phyloP scores from a whole-genome alignment of 2,329 filamentous ascomycete species.

The Ophiosphaerella herpotricha region DNA sequence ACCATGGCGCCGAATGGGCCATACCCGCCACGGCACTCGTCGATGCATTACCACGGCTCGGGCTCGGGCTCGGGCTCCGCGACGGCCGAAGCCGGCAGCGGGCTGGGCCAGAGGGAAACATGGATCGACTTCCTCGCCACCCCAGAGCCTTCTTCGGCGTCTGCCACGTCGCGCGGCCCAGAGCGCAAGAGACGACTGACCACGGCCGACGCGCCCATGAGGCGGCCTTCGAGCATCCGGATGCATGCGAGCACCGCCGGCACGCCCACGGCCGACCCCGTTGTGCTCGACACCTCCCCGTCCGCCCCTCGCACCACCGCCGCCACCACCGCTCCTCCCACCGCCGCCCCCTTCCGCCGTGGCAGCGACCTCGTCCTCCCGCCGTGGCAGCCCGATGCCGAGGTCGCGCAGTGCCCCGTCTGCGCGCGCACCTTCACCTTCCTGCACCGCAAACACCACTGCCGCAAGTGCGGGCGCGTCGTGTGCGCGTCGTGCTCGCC shows the following conservation, averaged over 20 bases:
- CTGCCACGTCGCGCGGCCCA: constrained; percentile 23
- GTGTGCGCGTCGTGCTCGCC: constrained; percentile 90
- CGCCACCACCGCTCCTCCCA: constrained; percentile 13
- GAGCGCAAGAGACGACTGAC: constrained; percentile 46
- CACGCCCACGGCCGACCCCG: constrained; percentile 24
- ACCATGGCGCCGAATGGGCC: constrained; percentile 19
- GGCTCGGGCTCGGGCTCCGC: background rate
- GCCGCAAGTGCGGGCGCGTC: constrained; percentile 92
- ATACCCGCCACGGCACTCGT: constrained; percentile 20
- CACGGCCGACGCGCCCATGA: constrained; percentile 37
- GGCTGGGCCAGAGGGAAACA: constrained; percentile 27
- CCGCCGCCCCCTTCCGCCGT: constrained; percentile 18
- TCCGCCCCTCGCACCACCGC: constrained; percentile 7
- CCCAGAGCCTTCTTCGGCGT: constrained; percentile 12
- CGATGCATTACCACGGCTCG: constrained; percentile 13
- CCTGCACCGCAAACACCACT: constrained; percentile 90
- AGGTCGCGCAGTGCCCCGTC: constrained; percentile 83
- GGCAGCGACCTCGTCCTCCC: constrained; percentile 64
- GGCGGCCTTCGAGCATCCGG: constrained; percentile 33
- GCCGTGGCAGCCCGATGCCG: constrained; percentile 85
- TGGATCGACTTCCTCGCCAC: constrained; percentile 43
- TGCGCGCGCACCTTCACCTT: constrained; percentile 80
- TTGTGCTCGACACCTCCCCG: constrained; percentile 17
- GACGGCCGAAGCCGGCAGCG: background rate
- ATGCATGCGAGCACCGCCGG: constrained; percentile 21